Conservation (phyloP, 2,329 filamentous ascomycete genomes). For the Dactylellina parvicollis region DNA sequence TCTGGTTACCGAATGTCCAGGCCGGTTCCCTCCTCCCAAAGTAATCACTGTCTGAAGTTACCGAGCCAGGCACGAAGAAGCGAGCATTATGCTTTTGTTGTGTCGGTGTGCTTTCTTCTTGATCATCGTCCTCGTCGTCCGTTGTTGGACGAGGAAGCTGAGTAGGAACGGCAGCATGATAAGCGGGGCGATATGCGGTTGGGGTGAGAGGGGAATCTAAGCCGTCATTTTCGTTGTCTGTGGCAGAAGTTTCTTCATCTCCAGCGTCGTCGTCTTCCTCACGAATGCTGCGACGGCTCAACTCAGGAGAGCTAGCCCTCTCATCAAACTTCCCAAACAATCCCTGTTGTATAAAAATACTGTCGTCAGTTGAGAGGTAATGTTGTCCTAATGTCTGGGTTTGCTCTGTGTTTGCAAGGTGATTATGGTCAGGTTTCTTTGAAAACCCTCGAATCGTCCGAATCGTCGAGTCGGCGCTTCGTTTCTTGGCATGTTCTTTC, state of each 20-base stretch:
- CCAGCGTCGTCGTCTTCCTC: conserved; percentile 51
- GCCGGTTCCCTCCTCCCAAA: conserved; percentile 40
- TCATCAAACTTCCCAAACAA: conserved; percentile 39
- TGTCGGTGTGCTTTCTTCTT: conserved; percentile 50
- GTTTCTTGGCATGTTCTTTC: conserved; percentile 47
- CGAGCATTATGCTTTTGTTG: conserved; percentile 50
- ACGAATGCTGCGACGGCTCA: conserved; percentile 34
- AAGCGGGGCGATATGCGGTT: conserved; percentile 38
- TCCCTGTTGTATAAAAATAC: conserved; percentile 16
- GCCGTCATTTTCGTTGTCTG: conserved; percentile 50
- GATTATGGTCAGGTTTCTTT: conserved; percentile 18
- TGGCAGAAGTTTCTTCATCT: conserved; percentile 53
- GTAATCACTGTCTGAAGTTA: conserved; percentile 47
- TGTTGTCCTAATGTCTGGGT: conserved; percentile 7
- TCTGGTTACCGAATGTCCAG: conserved; percentile 34
- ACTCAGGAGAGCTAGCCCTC: conserved; percentile 46
- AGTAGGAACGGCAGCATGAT: conserved; percentile 40
- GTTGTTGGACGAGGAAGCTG: conserved; percentile 28
- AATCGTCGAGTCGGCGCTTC: conserved; percentile 45
- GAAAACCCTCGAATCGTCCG: conserved; percentile 42
- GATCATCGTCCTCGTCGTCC: conserved; percentile 43
- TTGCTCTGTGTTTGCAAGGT: conserved; percentile 15
- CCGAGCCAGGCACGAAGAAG: conserved; percentile 31
- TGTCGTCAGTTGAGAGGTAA: conserved; percentile 11
- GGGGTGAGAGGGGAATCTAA: conserved; percentile 50